Conservation (phyloP, 345 rosid species). For the Rhizophora mangle region DNA sequence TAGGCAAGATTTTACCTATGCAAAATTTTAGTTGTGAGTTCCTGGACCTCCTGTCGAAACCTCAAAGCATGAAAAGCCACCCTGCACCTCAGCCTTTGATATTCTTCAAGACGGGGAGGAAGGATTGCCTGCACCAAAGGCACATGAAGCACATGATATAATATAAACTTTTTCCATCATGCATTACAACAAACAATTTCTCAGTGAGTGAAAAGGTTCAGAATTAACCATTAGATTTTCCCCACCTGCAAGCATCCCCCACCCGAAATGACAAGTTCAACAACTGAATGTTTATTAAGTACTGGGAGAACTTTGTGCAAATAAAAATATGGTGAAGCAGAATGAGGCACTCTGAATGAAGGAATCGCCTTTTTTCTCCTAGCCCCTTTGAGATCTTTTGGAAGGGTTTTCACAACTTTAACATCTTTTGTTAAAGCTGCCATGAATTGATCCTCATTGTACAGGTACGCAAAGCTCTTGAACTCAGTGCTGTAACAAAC, state of each 20-base stretch:
- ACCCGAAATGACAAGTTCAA: conserved; percentile 76
- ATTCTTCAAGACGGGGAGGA: conserved; percentile 77
- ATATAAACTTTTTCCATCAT: not conserved
- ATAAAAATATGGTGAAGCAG: conserved; percentile 82
- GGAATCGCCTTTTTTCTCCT: conserved; percentile 88
- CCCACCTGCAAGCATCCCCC: conserved; percentile 96
- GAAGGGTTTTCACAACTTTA: conserved; percentile 81
- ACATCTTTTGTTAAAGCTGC: conserved; percentile 69
- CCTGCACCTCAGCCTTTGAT: conserved; percentile 90
- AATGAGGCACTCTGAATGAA: conserved; percentile 67
- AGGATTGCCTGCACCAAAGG: conserved; percentile 61
- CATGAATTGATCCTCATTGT: conserved; percentile 84
- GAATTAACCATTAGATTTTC: conserved; percentile 2
- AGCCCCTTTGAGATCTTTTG: conserved; percentile 80
- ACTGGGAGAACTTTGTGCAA: conserved; percentile 85
- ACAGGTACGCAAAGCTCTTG: conserved; percentile 96
- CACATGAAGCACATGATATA: not conserved
- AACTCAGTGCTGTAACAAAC: conserved; percentile 69
- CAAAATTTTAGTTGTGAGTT: conserved; percentile 72
- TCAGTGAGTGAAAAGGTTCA: not conserved
- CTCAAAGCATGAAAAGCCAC: conserved; percentile 83
- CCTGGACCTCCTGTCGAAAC: conserved; percentile 85
- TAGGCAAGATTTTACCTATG: conserved; percentile 44
- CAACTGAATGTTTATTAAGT: conserved; percentile 79
- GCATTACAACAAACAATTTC: not conserved